Base-by-base conservation (phyloP, 1,284 basidiomycete species). In the Cystobasidium slooffiae region DNA sequence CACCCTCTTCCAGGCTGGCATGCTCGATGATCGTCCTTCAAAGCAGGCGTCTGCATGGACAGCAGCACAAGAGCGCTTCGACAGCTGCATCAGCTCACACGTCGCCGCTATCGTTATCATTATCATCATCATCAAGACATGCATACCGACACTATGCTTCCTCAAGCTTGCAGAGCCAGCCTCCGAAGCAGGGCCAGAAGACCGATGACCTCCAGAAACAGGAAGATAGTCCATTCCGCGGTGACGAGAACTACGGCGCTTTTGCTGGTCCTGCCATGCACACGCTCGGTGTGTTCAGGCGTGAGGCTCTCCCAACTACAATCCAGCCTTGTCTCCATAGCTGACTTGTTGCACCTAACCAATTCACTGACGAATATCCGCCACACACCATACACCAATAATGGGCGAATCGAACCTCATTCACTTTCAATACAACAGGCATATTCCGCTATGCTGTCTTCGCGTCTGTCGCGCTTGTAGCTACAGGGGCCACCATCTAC, bases 391-490 rank as follows among this genome's bases (percentile, higher is more conserved):
- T 6, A 24, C 8, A 5, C 39, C 37, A 31, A 8, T 39, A 4
- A 14, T 22, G 9, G 18, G 18, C 52, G 9, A 18, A 22, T 22
- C 20, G 3, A 20, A 18, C 5, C 52, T 41, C 22, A n/a, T 39
- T 1, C 18, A 41, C 37, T 59, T 14, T 7, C 12, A 6, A 10
- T n/a, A 8, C 1, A 22, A n/a, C 52, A 72, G 69, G 61, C 46
- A 24, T 77, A 41, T 78, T 79, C 73, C 77, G 78, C 44, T 78
- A 78, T 66, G 68, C 78, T 58, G 76, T 78, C 39, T 79, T 68
- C 46, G 72, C 56, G 8, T 76, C 77, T 6, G 74, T 79, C 43
- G 74, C 61, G 22, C 41, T 80, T 67, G 79, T 79, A 59, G 3
- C 73, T 8, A 10, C 76, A 6, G 72, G 61, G 6, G 43, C 74